phyloP scores from a whole-genome alignment of 1,284 basidiomycete genomes.

The Irpex rosettiformis region DNA sequence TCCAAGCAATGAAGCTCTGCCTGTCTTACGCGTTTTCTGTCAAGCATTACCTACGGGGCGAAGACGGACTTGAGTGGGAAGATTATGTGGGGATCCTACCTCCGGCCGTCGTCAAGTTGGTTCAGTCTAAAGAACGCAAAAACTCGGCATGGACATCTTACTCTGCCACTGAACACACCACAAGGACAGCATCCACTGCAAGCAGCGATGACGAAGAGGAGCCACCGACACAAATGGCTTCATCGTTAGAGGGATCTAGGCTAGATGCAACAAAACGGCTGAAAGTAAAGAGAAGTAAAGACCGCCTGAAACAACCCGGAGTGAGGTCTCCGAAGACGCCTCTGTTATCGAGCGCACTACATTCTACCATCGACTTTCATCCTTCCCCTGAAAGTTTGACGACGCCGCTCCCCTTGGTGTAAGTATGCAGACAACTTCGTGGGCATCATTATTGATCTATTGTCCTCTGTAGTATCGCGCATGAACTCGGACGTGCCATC shows the following conservation, averaged over 20 bases:
- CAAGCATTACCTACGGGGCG: slow-evolving; percentile 77
- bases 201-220: slow-evolving; percentile 16
- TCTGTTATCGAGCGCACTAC: slow-evolving; percentile 42
- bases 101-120: slow-evolving; percentile 42
- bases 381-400: slow-evolving; percentile 49
- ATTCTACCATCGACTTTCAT: slow-evolving; percentile 61
- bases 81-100: slow-evolving; percentile 72
- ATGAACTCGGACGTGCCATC: slow-evolving; percentile 68
- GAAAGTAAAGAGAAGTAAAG: slow-evolving; percentile 63
- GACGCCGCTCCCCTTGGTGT: slow-evolving; percentile 75
- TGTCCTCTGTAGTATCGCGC: slow-evolving; percentile 55
- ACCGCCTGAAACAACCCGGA: slow-evolving; percentile 30
- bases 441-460: slow-evolving; percentile 19
- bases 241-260: slow-evolving; percentile 23
- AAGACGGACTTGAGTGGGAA: slow-evolving; percentile 64
- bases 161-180: slow-evolving; percentile 30
- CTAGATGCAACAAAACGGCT: slow-evolving; percentile 66
- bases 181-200: slow-evolving; percentile 15
- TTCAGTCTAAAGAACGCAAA: slow-evolving; percentile 19
- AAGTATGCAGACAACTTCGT: slow-evolving; percentile 24
- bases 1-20: slow-evolving; percentile 64
- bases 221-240: slow-evolving; percentile 1
- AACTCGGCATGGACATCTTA: slow-evolving; percentile 41
- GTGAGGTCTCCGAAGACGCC: slow-evolving; percentile 44
- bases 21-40: slow-evolving; percentile 67